Base-by-base conservation (phyloP, 495 filamentous ascomycete genomes). In the Lophiostoma macrostomum region DNA sequence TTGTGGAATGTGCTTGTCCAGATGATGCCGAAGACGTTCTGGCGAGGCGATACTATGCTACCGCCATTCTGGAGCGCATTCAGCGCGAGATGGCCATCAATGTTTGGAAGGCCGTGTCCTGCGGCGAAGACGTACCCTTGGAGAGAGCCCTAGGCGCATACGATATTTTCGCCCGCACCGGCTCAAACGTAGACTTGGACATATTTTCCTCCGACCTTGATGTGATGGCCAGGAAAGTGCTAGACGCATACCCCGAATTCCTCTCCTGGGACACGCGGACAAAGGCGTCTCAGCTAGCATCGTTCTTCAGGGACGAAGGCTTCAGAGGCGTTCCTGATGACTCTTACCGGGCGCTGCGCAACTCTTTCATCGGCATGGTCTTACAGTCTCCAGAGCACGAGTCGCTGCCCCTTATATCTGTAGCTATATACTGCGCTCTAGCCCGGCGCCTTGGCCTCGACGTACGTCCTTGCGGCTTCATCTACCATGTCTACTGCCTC, bases 161-260 rank as follows among this genome's bases (percentile, higher is more conserved):
- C 61, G 93, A 97, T 61, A 77, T 96, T 64, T 96, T 96, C 64
- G 80, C 93, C 29, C 72, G 90, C 10, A 79, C 83, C 50, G 83
- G 82, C 37, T 75, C 78, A 12, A 76, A 80, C 34, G 82, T 84
- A 14, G 88, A 90, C 63, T 64, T 91, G 22, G 77, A 87, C 39
- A 84, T 91, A 81, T 82, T 91, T 30, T 75, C 71, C 11, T 50
- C 62, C 7, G 69, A 76, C 10, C 72, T 98, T 16, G 83, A 94
- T 66, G 61, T 72, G 2, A 71, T 95, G 20, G 80, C 82, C 0
- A 49, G 63, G 2, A 60, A 66, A 1, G 77, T 94, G 53, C 71
- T 69, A 10, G 45, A 50, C 4, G 67, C 78, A 29, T 64, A 80
- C 54, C 73, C 76, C 0, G 64, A 72, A 10, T 70, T 87, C 19